Evolutionary conservation across 2,329 filamentous ascomycete species (phyloP).

Genomic region (Colletotrichum spaethianum): DNA sequence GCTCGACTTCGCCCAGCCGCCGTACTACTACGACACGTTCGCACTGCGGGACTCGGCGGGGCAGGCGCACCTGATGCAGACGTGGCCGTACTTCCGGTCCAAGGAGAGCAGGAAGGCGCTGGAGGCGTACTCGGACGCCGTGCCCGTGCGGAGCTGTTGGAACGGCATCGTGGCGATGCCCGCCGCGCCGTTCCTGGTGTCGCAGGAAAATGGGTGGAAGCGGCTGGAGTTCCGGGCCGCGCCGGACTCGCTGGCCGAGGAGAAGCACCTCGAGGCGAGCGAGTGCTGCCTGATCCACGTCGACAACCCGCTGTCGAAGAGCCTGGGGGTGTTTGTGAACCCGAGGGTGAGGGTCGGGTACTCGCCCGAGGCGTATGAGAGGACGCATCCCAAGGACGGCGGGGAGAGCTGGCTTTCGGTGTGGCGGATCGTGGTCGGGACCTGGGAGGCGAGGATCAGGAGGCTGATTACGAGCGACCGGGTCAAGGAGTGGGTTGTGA

Average conservation of each 20-base stretch:
- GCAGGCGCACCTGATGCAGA: slow-evolving; percentile 64
- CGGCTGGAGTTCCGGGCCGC: slow-evolving; percentile 74
- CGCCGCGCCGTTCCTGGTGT: slow-evolving; percentile 66
- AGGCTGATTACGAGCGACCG: slow-evolving; percentile 56
- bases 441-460: slow-evolving; percentile 71
- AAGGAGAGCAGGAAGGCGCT: slow-evolving; percentile 67
- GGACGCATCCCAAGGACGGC: slow-evolving; percentile 55
- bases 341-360: slow-evolving; percentile 79
- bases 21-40: slow-evolving; percentile 74
- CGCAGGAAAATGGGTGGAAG: slow-evolving; percentile 43
- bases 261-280: slow-evolving; percentile 78
- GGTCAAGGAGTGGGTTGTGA: slow-evolving; percentile 51
- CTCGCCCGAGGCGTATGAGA: slow-evolving; percentile 65
- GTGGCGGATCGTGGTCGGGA: slow-evolving; percentile 63
- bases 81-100: slow-evolving; percentile 73
- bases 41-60: slow-evolving; percentile 70
- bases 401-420: slow-evolving; percentile 61
- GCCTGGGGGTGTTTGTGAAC: slow-evolving; percentile 76
- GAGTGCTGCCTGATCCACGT: slow-evolving; percentile 85
- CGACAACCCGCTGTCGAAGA: slow-evolving; percentile 72
- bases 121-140: slow-evolving; percentile 61
- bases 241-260: slow-evolving; percentile 70
- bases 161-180: slow-evolving; percentile 66
- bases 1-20: slow-evolving; percentile 69
- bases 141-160: slow-evolving; percentile 62